Conservation (phyloP, 2,329 filamentous ascomycete genomes). For the Ascosphaera apis region DNA sequence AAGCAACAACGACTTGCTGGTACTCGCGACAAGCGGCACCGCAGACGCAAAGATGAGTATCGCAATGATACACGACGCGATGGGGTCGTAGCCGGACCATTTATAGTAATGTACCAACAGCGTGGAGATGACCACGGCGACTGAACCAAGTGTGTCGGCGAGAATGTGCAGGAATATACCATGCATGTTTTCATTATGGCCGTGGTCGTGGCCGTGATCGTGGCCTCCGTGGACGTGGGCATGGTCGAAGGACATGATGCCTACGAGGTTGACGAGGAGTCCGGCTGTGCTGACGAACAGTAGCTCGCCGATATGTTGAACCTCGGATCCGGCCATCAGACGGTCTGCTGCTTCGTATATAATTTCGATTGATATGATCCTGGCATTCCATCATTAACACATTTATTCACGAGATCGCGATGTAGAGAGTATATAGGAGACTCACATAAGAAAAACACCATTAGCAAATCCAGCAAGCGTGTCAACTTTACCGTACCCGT, state of each 20-base stretch:
- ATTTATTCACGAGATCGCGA: not conserved
- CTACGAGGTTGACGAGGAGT: slow-evolving; percentile 72
- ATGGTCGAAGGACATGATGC: slow-evolving; percentile 58
- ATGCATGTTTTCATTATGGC: slow-evolving; percentile 93
- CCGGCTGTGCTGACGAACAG: slow-evolving; percentile 74
- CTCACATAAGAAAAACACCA: slow-evolving; percentile 75
- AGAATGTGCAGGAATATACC: slow-evolving; percentile 92
- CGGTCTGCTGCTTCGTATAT: slow-evolving; percentile 84
- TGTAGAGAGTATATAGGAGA: slow-evolving; percentile 1
- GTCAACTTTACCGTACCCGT: slow-evolving; percentile 92
- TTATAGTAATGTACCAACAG: slow-evolving; percentile 65
- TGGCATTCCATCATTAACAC: slow-evolving; percentile 15
- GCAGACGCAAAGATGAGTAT: slow-evolving; percentile 83
- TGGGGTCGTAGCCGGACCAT: slow-evolving; percentile 84
- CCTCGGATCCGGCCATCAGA: slow-evolving; percentile 59
- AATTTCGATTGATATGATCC: slow-evolving; percentile 85
- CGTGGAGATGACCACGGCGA: slow-evolving; percentile 83
- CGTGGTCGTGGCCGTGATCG: slow-evolving; percentile 21
- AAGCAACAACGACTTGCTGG: slow-evolving; percentile 60
- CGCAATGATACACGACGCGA: slow-evolving; percentile 85
- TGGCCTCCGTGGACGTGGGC: slow-evolving; percentile 21
- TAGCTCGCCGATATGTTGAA: slow-evolving; percentile 65
- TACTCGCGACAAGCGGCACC: slow-evolving; percentile 64
- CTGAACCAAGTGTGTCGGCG: slow-evolving; percentile 81
- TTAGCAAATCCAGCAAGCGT: slow-evolving; percentile 92